Conservation (phyloP, 2,329 filamentous ascomycete species). For the Scopulariopsis brevicaulis region DNA sequence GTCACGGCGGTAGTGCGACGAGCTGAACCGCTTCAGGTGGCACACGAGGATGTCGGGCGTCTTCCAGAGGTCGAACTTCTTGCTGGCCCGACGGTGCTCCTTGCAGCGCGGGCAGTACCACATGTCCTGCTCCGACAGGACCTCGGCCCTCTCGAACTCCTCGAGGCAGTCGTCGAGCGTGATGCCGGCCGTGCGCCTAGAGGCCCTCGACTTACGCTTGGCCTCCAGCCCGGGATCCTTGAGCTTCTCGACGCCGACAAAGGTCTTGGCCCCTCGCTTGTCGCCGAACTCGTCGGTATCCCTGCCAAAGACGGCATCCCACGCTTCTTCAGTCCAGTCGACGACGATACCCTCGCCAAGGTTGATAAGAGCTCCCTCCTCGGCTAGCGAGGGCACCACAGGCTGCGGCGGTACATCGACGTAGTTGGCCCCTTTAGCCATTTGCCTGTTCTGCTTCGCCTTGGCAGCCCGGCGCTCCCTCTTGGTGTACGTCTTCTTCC, state of each 20-base stretch:
- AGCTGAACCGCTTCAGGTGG: slow-evolving; percentile 92
- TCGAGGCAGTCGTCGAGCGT: slow-evolving; percentile 83
- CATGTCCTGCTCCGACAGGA: slow-evolving; percentile 87
- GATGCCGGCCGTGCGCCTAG: slow-evolving; percentile 48
- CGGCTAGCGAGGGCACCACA: slow-evolving; percentile 21
- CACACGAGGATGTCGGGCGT: slow-evolving; percentile 90
- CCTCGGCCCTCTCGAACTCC: slow-evolving; percentile 89
- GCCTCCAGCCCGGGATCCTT: slow-evolving; percentile 55
- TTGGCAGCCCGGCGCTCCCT: slow-evolving; percentile 18
- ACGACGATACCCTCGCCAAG: slow-evolving; percentile 78
- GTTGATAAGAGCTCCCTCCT: slow-evolving; percentile 56
- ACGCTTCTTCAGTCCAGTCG: slow-evolving; percentile 68
- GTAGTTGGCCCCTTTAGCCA: slow-evolving; percentile 12
- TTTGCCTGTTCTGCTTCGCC: slow-evolving; percentile 30
- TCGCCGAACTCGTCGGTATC: slow-evolving; percentile 17
- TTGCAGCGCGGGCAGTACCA: slow-evolving; percentile 98
- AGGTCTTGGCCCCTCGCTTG: slow-evolving; percentile 49
- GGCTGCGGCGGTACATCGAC: slow-evolving; percentile 5
- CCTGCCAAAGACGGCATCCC: slow-evolving; percentile 57
- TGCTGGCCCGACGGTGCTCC: slow-evolving; percentile 81
- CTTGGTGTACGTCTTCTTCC: slow-evolving; percentile 31
- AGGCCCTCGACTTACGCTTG: slow-evolving; percentile 52
- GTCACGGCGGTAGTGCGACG: slow-evolving; percentile 68
- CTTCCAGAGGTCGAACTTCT: slow-evolving; percentile 97
- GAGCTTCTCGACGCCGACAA: slow-evolving; percentile 36